Conservation (phyloP, 78 protist species). For the Cavenderia fasciculata region DNA sequence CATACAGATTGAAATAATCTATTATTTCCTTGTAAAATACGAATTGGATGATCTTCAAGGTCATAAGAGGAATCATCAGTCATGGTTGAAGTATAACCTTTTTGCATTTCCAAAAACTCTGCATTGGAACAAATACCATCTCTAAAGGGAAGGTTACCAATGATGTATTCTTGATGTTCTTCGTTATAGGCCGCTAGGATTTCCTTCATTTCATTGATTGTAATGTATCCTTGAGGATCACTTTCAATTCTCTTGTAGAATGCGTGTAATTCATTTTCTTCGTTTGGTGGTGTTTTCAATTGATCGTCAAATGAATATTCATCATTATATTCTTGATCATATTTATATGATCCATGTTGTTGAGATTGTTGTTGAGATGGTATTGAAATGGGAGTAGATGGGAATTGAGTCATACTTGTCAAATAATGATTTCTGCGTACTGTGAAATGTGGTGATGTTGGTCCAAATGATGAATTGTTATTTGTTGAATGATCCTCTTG, state of each 20-base stretch:
- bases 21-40: neutral
- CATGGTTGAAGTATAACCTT: neutral
- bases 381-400: too few species aligned
- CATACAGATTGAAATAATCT: neutral
- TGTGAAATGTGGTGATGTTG: slow-evolving; percentile 11
- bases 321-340: too few species aligned
- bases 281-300: neutral
- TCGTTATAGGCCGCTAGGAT: neutral
- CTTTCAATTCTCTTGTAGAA: neutral
- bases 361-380: too few species aligned
- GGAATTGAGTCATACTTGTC: too few species aligned
- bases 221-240: slow-evolving; percentile 4
- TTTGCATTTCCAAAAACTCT: neutral
- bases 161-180: neutral
- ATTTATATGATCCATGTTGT: too few species aligned
- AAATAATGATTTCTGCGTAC: too few species aligned
- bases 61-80: neutral
- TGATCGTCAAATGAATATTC: too few species aligned
- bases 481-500: too few species aligned
- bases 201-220: neutral
- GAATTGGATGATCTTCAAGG: neutral
- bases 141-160: neutral
- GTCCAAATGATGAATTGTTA: too few species aligned
- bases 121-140: slow-evolving; percentile 6
- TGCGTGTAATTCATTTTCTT: neutral